Percentiles rank a stretch among this genome's conserved stretches.
phyloP scores from a whole-genome alignment of 2,329 filamentous ascomycete species.

The Lasiodiplodia theobromae region DNA sequence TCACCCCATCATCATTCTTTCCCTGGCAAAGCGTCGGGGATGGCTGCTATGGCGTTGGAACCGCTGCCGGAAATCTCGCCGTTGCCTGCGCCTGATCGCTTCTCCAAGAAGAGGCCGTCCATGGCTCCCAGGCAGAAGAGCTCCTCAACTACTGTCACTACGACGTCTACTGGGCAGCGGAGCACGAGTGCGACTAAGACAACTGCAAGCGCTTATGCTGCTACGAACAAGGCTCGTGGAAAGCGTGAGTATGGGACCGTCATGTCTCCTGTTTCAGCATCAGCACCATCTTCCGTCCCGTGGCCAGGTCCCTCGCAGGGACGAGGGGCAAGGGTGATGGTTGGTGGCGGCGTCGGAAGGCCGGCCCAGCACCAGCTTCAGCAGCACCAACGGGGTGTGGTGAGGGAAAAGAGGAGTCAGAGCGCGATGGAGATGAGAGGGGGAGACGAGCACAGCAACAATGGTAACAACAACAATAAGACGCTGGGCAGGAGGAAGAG shows the following conservation, averaged over 20 bases:
- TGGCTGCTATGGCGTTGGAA: neutral
- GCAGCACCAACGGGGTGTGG: neutral
- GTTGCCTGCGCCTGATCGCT: constrained; percentile 6
- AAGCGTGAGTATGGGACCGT: neutral
- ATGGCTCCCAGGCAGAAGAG: neutral
- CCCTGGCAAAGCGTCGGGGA: neutral
- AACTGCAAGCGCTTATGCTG: neutral
- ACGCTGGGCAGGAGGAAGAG: constrained; percentile 3
- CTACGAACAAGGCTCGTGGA: neutral
- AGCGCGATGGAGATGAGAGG: neutral
- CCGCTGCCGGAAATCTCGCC: neutral
- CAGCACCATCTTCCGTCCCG: neutral
- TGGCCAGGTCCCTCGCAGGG: neutral
- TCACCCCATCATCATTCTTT: neutral
- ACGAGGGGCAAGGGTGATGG: neutral
- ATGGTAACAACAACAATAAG: neutral
- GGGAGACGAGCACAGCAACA: neutral
- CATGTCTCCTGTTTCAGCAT: neutral
- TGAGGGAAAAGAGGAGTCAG: neutral
- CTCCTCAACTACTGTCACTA: neutral
- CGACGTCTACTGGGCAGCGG: neutral
- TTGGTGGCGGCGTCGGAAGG: neutral
- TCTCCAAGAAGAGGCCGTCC: constrained; percentile 1
- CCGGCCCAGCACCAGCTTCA: neutral
- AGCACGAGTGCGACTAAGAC: neutral